phyloP scores from a whole-genome alignment of 1,139 yeast species.

The Suhomyces bolitotheri region DNA sequence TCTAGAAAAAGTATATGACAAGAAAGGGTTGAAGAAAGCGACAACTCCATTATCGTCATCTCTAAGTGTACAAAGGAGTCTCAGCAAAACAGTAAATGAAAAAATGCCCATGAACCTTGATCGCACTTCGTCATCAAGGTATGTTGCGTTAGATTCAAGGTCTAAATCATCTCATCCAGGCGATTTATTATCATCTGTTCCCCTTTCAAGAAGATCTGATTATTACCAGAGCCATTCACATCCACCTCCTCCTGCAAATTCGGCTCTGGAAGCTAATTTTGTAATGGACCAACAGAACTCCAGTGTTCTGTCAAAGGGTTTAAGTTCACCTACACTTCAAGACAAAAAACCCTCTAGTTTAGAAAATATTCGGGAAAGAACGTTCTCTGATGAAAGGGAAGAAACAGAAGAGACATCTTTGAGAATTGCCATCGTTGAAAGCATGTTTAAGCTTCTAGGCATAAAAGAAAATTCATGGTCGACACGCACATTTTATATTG shows the following conservation, averaged over 20 bases:
- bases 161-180: conserved; percentile 72
- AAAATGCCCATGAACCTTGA: background rate
- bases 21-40: conserved; percentile 2
- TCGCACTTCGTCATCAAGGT: conserved; percentile 46
- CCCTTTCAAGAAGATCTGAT: conserved; percentile 57
- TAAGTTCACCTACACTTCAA: background rate
- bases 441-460: conserved; percentile 72
- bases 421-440: conserved; percentile 71
- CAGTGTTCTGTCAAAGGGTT: background rate
- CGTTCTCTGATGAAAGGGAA: conserved; percentile 59
- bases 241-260: conserved; percentile 8
- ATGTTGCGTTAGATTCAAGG: conserved; percentile 64
- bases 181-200: conserved; percentile 79
- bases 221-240: conserved; percentile 20
- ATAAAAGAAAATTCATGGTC: conserved; percentile 42
- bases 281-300: too few species aligned
- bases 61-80: conserved; percentile 2
- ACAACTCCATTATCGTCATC: conserved; percentile 5
- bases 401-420: conserved; percentile 77
- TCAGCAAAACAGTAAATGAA: conserved; percentile 1
- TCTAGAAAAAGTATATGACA: conserved; percentile 39
- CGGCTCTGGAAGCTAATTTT: conserved; percentile 11
- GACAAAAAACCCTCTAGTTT: conserved; percentile 6
- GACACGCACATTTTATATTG: conserved; percentile 9
- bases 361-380: conserved; percentile 35